phyloP scores from a whole-genome alignment of 2,329 filamentous ascomycete genomes.

The Monosporascus sp. region DNA sequence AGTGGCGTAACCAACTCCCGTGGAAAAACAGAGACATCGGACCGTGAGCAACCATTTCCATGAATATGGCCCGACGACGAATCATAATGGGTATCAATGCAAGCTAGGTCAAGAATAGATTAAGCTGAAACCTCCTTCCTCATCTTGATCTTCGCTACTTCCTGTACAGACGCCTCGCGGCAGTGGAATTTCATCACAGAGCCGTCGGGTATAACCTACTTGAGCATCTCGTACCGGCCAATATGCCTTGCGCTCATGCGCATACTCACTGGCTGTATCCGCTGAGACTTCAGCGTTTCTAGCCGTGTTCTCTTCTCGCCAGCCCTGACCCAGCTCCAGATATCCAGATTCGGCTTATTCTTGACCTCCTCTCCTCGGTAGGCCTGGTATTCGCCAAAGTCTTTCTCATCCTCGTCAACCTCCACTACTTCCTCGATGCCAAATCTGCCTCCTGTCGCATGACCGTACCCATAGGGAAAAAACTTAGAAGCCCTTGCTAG shows the following conservation, averaged over 20 bases:
- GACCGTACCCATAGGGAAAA: constrained; percentile 43
- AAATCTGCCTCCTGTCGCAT: constrained; percentile 35
- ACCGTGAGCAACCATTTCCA: too few relatives aligned
- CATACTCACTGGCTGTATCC: constrained; percentile 6
- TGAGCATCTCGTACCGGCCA: not conserved
- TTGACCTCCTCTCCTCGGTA: constrained; percentile 20
- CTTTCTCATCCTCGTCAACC: constrained; percentile 36
- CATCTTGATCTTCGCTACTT: too few relatives aligned
- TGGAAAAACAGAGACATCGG: too few relatives aligned
- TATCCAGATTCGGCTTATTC: constrained; percentile 11
- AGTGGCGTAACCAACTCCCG: too few relatives aligned
- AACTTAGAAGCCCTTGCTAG: constrained; percentile 39
- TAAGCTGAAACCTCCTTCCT: too few relatives aligned
- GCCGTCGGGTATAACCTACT: too few relatives aligned
- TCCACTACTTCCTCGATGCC: constrained; percentile 42
- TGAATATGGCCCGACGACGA: too few relatives aligned
- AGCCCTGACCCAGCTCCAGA: constrained; percentile 21
- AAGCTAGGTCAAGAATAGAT: too few relatives aligned
- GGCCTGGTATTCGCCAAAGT: constrained; percentile 36
- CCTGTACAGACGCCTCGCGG: too few relatives aligned
- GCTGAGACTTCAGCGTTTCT: not conserved
- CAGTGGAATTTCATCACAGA: not conserved
- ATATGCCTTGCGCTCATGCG: constrained; percentile 4
- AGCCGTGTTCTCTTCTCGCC: constrained; percentile 11
- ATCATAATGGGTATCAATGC: too few relatives aligned